phyloP scores from a whole-genome alignment of 2,329 filamentous ascomycete genomes.

The Sarocladiaceae sp. region DNA sequence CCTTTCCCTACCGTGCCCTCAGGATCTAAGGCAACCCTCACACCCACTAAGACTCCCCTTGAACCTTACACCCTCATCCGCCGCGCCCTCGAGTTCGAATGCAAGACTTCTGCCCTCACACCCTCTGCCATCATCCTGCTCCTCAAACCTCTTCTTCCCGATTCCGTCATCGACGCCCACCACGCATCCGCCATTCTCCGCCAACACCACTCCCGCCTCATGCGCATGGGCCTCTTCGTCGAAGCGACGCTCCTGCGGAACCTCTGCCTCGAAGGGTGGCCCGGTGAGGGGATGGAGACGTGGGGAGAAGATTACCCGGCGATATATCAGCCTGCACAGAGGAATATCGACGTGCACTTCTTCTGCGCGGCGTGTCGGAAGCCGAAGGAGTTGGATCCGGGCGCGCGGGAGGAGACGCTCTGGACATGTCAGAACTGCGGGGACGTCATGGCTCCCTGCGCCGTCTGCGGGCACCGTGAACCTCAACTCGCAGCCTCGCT shows the following conservation, averaged over 20 bases:
- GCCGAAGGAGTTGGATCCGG: conserved; percentile 46
- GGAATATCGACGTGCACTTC: conserved; percentile 47
- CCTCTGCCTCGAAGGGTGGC: conserved; percentile 52
- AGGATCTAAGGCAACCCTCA: conserved; percentile 9
- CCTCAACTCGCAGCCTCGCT: conserved; percentile 35
- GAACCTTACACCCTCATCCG: conserved; percentile 49
- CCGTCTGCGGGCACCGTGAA: conserved; percentile 52
- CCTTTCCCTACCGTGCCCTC: conserved; percentile 34
- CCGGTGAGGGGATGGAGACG: conserved; percentile 36
- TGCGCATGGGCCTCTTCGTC: conserved; percentile 52
- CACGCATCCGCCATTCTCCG: conserved; percentile 51
- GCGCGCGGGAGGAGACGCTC: conserved; percentile 36
- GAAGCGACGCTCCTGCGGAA: conserved; percentile 57
- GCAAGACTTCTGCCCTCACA: conserved; percentile 48
- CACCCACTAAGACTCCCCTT: conserved; percentile 30
- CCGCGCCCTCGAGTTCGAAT: conserved; percentile 50
- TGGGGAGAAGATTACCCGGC: conserved; percentile 51
- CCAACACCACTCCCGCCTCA: conserved; percentile 55
- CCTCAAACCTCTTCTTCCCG: conserved; percentile 49
- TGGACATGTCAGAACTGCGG: conserved; percentile 54
- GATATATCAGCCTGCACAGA: conserved; percentile 48
- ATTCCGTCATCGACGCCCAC: conserved; percentile 46
- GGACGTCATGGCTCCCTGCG: conserved; percentile 47
- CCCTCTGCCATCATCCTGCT: conserved; percentile 56
- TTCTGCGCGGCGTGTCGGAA: conserved; percentile 51